phyloP scores from a whole-genome alignment of 2,329 filamentous ascomycete genomes.

The Penicillium capsulatum region DNA sequence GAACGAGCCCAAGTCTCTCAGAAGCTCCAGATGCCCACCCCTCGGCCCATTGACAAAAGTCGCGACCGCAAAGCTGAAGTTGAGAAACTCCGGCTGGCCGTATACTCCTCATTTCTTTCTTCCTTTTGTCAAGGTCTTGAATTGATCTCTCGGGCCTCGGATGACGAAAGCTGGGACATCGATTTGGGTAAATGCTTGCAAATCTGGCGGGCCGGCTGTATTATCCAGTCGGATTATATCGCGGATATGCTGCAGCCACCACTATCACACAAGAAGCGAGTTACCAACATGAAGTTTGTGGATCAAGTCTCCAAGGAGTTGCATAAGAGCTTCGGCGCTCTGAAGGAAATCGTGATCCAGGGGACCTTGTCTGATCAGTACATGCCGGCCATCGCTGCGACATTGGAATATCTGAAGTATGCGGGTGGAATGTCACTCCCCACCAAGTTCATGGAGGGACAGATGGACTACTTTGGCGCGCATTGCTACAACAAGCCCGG shows the following conservation, averaged over 20 bases:
- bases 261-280: conserved; percentile 21
- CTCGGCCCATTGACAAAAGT: conserved; percentile 29
- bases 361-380: conserved; percentile 56
- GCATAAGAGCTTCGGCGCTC: conserved; percentile 45
- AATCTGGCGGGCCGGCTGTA: conserved; percentile 67
- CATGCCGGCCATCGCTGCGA: conserved; percentile 58
- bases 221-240: conserved; percentile 65
- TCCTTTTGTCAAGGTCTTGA: conserved; percentile 65
- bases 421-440: conserved; percentile 57
- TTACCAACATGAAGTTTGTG: conserved; percentile 41
- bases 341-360: conserved; percentile 56
- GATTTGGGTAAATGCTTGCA: conserved; percentile 41
- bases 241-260: conserved; percentile 52
- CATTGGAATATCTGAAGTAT: conserved; percentile 65
- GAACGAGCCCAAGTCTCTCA: conserved; percentile 53
- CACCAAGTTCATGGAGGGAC: conserved; percentile 65
- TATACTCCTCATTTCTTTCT: conserved; percentile 58
- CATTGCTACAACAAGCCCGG: conserved; percentile 58
- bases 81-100: conserved; percentile 56
- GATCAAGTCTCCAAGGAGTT: conserved; percentile 53
- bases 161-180: conserved; percentile 55
- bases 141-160: conserved; percentile 57
- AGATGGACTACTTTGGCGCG: conserved; percentile 67
- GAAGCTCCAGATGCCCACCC: conserved; percentile 44
- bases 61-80: conserved; percentile 47